Conservation (phyloP, 1,284 basidiomycete genomes). For the Malassezia japonica region DNA sequence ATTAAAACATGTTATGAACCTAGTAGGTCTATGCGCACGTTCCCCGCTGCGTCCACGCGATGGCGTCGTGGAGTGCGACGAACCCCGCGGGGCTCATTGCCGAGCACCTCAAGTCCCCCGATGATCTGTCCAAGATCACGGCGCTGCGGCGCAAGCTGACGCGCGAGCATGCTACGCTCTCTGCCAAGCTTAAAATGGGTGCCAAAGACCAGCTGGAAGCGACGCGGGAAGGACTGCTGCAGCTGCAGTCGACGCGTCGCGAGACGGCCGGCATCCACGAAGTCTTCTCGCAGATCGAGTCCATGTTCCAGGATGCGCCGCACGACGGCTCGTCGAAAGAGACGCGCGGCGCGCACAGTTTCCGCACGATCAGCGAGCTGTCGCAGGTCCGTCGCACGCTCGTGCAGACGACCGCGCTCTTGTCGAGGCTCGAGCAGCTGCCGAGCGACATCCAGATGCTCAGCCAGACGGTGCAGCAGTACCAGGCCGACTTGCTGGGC, state of each 20-base stretch:
- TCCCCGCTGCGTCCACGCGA: not conserved
- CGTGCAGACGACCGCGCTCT: slow-evolving; percentile 86
- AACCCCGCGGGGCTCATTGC: slow-evolving; percentile 23
- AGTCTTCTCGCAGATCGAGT: slow-evolving; percentile 80
- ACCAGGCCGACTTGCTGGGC: slow-evolving; percentile 64
- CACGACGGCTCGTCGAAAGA: slow-evolving; percentile 14
- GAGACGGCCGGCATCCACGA: slow-evolving; percentile 81
- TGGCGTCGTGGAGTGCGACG: slow-evolving; percentile 5
- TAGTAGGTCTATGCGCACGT: not conserved
- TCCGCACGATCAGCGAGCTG: slow-evolving; percentile 54
- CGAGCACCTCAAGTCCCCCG: slow-evolving; percentile 56
- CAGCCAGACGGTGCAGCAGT: slow-evolving; percentile 65
- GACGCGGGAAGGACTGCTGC: slow-evolving; percentile 76
- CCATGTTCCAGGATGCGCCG: slow-evolving; percentile 50
- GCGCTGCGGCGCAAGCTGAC: slow-evolving; percentile 86
- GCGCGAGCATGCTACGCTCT: slow-evolving; percentile 93
- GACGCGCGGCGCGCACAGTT: slow-evolving; percentile 25
- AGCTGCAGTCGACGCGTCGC: slow-evolving; percentile 68
- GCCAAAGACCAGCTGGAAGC: slow-evolving; percentile 89
- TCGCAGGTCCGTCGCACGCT: slow-evolving; percentile 93
- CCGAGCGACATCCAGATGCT: slow-evolving; percentile 70
- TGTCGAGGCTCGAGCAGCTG: slow-evolving; percentile 82
- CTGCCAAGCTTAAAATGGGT: slow-evolving; percentile 78
- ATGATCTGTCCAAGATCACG: slow-evolving; percentile 81
- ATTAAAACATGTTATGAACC: slow-evolving; percentile 2